Evolutionary conservation across 2,329 filamentous ascomycete species (phyloP), one percentile per base, ranked within the genome.

Genomic region (Diaporthe destruens): DNA sequence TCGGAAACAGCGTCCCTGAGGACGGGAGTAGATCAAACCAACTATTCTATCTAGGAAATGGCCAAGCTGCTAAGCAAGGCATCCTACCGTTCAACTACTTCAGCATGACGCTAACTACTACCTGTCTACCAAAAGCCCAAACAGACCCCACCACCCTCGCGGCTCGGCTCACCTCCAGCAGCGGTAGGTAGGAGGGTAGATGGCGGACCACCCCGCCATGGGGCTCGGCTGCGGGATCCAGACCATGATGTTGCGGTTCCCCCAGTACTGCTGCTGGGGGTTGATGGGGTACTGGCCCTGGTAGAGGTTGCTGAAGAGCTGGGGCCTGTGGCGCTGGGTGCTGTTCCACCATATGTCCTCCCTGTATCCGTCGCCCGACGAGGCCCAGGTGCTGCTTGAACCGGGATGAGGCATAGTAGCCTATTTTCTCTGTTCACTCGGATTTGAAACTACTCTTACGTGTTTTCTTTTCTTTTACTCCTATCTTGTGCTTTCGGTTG

Each of bases 211-310:
- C 23, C 34, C 18, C 16, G 18, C 6, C 29, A 9, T 16, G 2
- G 44, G 14, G 2, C 29, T 29, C 29, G 55, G 32, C 32, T 11
- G 61, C 1, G 3, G 68, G 25, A 61, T 70, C 68, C 68, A 70
- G 8, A 6, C 11, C 55, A 70, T 70, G 34, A 61, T 70, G 34
- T 61, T 61, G 2, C 55, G 44, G 25, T 70, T 70, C 1, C 68
- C 55, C 68, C 68, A 70, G 42, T 54, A 54, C 23, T 70, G 44
- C 25, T 32, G 68, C 44, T 70, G 68, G 7, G 68, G 68, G 29
- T 61, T 53, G 29, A 70, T 42, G 18, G n/a, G 44, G 29, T 44
- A 44, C 7, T 34, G 39, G 1, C 68, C 68, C 14, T 70, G 68
- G 16, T 53, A 70, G 0, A 18, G 7, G 34, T 61, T 44, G 55